These are phyloP conservation scores for Monsonia emarginata DNA, from an alignment of 441 rosid species.

Conservation along the genomic window DNA sequence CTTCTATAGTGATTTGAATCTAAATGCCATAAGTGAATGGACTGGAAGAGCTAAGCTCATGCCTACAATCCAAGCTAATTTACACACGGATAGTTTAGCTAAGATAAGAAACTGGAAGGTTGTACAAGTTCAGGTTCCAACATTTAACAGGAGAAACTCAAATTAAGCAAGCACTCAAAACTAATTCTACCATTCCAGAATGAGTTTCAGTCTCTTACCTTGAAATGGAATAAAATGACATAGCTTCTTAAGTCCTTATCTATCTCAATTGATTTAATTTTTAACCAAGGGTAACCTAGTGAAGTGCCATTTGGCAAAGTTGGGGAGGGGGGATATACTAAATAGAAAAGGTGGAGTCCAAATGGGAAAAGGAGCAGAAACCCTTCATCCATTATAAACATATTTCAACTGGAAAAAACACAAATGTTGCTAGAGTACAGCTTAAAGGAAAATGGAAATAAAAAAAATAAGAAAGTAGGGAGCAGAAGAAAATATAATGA, in stretches of 20 bases:
- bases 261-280: not conserved
- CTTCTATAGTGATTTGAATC: not conserved
- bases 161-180: not conserved
- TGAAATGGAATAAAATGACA: not conserved
- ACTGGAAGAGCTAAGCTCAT: not conserved
- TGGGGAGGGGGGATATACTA: no score
- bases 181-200: not conserved
- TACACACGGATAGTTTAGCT: not conserved
- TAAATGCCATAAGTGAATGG: not conserved
- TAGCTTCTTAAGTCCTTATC: not conserved
- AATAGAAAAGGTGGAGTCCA: not conserved
- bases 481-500: not conserved
- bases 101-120: no score
- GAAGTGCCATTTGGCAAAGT: not conserved
- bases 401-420: not conserved
- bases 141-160: not conserved
- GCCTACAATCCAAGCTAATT: not conserved
- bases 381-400: not conserved
- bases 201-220: not conserved
- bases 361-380: not conserved
- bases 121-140: no score
- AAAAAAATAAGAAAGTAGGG: not conserved
- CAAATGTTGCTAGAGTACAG: not conserved
- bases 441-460: not conserved
- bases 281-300: no score